Evolutionary conservation across 345 rosid genomes (phyloP).

Genomic region (Camelina sativa): DNA sequence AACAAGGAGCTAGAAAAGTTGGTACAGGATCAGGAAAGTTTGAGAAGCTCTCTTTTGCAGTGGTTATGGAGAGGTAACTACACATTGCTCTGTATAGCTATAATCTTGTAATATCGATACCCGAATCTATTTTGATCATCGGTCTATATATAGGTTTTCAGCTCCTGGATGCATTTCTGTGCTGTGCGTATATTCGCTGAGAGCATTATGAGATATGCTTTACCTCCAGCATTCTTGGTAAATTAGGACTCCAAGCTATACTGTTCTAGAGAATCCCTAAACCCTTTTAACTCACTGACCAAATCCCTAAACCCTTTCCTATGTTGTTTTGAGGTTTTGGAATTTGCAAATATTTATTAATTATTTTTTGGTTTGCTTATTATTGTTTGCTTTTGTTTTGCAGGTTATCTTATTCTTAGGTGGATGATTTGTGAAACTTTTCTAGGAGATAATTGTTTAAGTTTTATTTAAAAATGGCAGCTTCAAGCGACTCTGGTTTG

Average conservation of each 20-base stretch:
- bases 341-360: too few species aligned
- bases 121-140: background rate
- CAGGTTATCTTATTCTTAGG: too few species aligned
- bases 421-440: too few species aligned
- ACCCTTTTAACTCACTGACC: conserved; percentile 11
- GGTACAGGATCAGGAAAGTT: conserved; percentile 75
- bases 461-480: too few species aligned
- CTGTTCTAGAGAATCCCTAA: conserved; percentile 10
- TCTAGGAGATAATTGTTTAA: too few species aligned
- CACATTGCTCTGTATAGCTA: background rate
- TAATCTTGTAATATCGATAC: background rate
- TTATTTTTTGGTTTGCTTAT: too few species aligned
- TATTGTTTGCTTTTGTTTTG: too few species aligned
- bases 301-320: too few species aligned
- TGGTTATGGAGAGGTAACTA: conserved; percentile 96
- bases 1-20: conserved; percentile 82
- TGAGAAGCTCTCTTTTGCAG: conserved; percentile 90
- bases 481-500: too few species aligned
- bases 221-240: conserved; percentile 98
- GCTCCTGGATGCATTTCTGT: conserved; percentile 99
- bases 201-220: conserved; percentile 97
- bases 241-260: conserved; percentile 34
- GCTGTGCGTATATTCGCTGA: conserved; percentile 94
- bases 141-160: conserved; percentile 70
- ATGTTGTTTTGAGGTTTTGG: too few species aligned